phyloP scores from a whole-genome alignment of 768 basidiomycete species.

The Guyanaporus albipodus region DNA sequence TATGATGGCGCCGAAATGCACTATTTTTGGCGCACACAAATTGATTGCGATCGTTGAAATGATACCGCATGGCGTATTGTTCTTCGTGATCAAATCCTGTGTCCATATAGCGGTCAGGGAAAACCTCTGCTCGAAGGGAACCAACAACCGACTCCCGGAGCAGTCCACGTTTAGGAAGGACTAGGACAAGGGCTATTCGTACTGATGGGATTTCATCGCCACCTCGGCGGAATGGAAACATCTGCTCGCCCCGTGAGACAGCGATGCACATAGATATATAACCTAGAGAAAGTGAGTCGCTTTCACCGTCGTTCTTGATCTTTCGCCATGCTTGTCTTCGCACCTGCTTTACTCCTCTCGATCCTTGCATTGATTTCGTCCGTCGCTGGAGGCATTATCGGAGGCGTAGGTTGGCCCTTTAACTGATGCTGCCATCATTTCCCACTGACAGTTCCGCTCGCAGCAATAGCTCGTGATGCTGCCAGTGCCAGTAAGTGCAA shows the following conservation, averaged over 20 bases:
- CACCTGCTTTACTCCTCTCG: constrained; percentile 8
- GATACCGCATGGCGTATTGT: neutral
- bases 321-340: constrained; percentile 11
- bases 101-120: neutral
- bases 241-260: neutral
- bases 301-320: neutral
- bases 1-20: neutral
- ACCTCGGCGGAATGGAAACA: neutral
- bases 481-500: constrained; percentile 1
- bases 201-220: neutral
- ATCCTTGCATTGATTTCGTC: constrained; percentile 11
- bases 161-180: neutral
- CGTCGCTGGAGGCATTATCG: constrained; percentile 3
- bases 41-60: neutral
- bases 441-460: neutral
- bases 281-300: neutral
- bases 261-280: constrained; percentile 8
- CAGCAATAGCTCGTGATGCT: neutral
- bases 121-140: neutral
- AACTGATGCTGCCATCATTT: neutral
- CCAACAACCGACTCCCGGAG: neutral
- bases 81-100: constrained; percentile 1
- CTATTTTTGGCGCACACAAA: neutral
- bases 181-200: neutral
- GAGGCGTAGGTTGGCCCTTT: constrained; percentile 6